These are phyloP conservation scores for Metschnikowia hibisci DNA, from an alignment of 805 yeast species.

Conservation along the genomic window DNA sequence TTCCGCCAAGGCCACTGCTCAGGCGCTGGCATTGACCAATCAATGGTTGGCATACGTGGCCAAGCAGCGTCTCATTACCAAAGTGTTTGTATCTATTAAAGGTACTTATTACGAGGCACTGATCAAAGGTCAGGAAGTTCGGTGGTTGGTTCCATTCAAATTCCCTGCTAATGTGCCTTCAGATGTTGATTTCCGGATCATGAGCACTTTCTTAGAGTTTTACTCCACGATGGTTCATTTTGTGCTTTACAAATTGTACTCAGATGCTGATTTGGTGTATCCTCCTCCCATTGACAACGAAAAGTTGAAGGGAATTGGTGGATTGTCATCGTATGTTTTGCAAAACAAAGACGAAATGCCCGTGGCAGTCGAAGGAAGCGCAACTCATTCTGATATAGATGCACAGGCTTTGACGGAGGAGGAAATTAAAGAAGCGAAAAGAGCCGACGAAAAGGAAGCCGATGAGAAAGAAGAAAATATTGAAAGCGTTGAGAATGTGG, in stretches of 20 bases:
- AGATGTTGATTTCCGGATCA: constrained; percentile 93
- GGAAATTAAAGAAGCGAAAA: constrained; percentile 49
- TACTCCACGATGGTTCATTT: constrained; percentile 90
- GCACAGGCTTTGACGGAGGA: constrained; percentile 37
- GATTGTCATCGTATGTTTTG: constrained; percentile 77
- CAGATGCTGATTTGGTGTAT: constrained; percentile 79
- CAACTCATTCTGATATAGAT: constrained; percentile 20
- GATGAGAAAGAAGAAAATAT: constrained; percentile 26
- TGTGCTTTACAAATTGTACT: constrained; percentile 77
- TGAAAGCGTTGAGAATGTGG: constrained; percentile 17
- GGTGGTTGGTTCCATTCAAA: constrained; percentile 97
- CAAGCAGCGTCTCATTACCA: constrained; percentile 72
- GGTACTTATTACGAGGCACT: constrained; percentile 94
- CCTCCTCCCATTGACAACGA: constrained; percentile 80
- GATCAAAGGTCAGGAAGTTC: constrained; percentile 84
- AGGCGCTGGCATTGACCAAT: constrained; percentile 81
- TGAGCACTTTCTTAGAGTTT: constrained; percentile 94
- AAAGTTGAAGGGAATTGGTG: constrained; percentile 83
- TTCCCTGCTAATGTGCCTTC: constrained; percentile 93
- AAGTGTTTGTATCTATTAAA: constrained; percentile 93
- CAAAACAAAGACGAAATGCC: constrained; percentile 39
- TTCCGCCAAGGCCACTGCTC: constrained; percentile 74
- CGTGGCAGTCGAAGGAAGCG: constrained; percentile 12
- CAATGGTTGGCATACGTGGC: constrained; percentile 96
- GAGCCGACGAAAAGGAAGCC: constrained; percentile 46